Conservation (phyloP, 352 stramenopile genomes). For the Phytophthora kernoviae region DNA sequence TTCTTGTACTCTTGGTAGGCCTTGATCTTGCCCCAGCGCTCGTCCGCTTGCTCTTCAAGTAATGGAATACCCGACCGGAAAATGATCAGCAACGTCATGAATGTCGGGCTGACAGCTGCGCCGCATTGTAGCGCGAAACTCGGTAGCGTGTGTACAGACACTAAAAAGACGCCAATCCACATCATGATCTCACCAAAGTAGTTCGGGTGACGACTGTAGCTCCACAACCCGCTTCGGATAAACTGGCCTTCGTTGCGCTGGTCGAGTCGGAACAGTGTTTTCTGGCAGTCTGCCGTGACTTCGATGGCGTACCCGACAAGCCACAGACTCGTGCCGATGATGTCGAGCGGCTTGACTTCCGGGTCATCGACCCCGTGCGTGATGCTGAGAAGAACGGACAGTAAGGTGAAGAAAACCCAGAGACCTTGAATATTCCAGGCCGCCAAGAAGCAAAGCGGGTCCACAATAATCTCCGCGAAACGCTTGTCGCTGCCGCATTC, state of each 20-base stretch:
- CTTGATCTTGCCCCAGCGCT: conserved; percentile 66
- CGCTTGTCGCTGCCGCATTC: conserved; percentile 71
- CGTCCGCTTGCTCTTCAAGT: conserved; percentile 72
- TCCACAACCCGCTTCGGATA: conserved; percentile 84
- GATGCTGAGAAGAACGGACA: conserved; percentile 69
- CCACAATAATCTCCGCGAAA: conserved; percentile 68
- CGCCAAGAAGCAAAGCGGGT: conserved; percentile 71
- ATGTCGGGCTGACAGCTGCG: conserved; percentile 63
- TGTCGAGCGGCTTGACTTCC: conserved; percentile 40
- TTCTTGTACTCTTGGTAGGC: conserved; percentile 85
- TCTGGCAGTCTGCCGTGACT: conserved; percentile 81
- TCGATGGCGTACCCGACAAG: conserved; percentile 73
- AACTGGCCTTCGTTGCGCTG: conserved; percentile 75
- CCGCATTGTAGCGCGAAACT: conserved; percentile 34
- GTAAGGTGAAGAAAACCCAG: conserved; percentile 78
- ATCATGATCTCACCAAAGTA: conserved; percentile 93
- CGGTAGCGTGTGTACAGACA: conserved; percentile 52
- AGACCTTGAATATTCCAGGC: conserved; percentile 86
- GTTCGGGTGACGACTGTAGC: conserved; percentile 92
- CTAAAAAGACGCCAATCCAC: conserved; percentile 79
- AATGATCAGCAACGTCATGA: conserved; percentile 75
- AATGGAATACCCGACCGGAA: conserved; percentile 77
- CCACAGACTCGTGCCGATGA: conserved; percentile 57
- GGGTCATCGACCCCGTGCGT: conserved; percentile 32
- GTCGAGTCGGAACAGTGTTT: conserved; percentile 76